phyloP scores from a whole-genome alignment of 768 basidiomycete species.

The Boletellus ananas region DNA sequence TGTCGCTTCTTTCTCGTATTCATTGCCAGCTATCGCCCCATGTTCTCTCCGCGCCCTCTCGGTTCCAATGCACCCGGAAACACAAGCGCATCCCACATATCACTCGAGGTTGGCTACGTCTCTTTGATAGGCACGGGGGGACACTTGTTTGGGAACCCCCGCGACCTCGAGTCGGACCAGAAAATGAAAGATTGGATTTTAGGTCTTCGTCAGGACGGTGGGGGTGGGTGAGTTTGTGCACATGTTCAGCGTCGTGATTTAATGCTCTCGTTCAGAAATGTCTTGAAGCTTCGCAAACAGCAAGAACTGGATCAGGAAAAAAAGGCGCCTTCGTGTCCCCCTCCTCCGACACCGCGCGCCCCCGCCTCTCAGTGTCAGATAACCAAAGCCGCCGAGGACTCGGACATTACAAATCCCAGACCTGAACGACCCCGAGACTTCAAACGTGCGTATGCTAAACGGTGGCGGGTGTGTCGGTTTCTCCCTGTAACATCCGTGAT shows the following conservation, averaged over 20 bases:
- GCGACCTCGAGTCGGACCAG: conserved; percentile 38
- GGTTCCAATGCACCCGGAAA: conserved; percentile 29
- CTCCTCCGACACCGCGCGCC: neutral
- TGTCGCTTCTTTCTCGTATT: conserved; percentile 43
- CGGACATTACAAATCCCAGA: conserved; percentile 4
- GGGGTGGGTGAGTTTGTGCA: conserved; percentile 51
- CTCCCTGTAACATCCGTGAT: neutral
- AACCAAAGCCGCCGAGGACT: neutral
- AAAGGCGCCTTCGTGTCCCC: conserved; percentile 5
- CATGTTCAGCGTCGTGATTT: neutral
- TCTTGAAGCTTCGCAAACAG: conserved; percentile 45
- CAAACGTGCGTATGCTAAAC: conserved; percentile 20
- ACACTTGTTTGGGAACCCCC: conserved; percentile 48
- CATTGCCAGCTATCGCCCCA: conserved; percentile 48
- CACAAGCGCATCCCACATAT: conserved; percentile 44
- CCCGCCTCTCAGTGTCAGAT: conserved; percentile 1
- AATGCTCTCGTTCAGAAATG: conserved; percentile 31
- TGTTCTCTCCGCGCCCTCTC: conserved; percentile 51
- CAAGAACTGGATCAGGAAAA: conserved; percentile 14
- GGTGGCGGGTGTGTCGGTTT: conserved; percentile 22
- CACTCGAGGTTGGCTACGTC: conserved; percentile 50
- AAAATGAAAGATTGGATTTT: conserved; percentile 49
- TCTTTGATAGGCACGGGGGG: conserved; percentile 40
- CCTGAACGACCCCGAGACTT: conserved; percentile 7
- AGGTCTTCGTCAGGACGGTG: conserved; percentile 54